Evolutionary conservation across 208 protist species (phyloP), one percentile per base, ranked within the genome.

Genomic region (Trypanosoma grayi): DNA sequence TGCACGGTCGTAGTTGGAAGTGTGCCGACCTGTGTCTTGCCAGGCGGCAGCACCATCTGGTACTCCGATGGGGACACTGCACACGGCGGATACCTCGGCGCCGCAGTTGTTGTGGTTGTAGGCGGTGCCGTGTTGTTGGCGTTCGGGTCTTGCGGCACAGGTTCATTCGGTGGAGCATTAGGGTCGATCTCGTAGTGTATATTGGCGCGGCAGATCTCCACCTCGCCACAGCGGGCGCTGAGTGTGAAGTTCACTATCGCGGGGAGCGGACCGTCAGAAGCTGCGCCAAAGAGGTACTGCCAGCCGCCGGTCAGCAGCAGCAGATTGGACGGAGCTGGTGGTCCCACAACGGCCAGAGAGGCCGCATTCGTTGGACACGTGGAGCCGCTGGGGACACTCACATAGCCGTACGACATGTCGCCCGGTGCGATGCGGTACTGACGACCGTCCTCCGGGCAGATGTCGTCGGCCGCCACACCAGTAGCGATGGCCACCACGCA

Each of bases 161-260:
- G 13, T n/a, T 20, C 14, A 39, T 37, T 30, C 10, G 4, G 24
- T 22, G 7, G 27, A 10, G 44, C 22, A n/a, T 27, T 62, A 3
- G 66, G 20, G 25, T 63, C 43, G 5, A 74, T 58, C 10, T 50
- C 50, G 45, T 77, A 77, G 37, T 30, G 13, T 7, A 87, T 10
- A 14, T 33, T 47, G 11, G 76, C 71, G 43, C 77, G 63, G 51
- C 83, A 90, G 27, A 75, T 24, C 43, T 78, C 63, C 11, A 56
- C 48, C 0, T 20, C 39, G 25, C 59, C 67, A 39, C 77, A 88
- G 30, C 70, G 54, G 7, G 79, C 83, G 28, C 73, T 60, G 2
- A 81, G 37, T 18, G 70, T 76, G 46, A 90, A 76, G 18, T 55
- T 64, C 13, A 71, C 57, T 13, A 39, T 33, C 30, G 44, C 11